Evolutionary conservation across 768 basidiomycete genomes (phyloP).

Genomic region (Kwoniella bestiolae): DNA sequence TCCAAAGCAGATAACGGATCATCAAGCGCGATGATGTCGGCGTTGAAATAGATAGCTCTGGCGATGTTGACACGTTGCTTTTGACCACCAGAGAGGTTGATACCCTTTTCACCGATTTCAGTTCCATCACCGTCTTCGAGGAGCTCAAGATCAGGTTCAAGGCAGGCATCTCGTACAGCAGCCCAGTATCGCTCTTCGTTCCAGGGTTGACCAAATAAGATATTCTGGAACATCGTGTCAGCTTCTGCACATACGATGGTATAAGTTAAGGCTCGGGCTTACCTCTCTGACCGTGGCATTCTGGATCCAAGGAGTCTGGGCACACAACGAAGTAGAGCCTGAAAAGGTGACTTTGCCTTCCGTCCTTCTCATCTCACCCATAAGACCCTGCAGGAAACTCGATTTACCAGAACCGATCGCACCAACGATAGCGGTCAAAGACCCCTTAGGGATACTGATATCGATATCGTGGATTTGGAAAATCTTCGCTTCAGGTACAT

Average conservation of each 20-base stretch:
- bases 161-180: slow-evolving; percentile 74
- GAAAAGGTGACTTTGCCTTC: slow-evolving; percentile 72
- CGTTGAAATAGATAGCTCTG: slow-evolving; percentile 81
- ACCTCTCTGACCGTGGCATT: slow-evolving; percentile 74
- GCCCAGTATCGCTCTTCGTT: slow-evolving; percentile 82
- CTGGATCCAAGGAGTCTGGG: slow-evolving; percentile 90
- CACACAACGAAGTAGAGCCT: slow-evolving; percentile 77
- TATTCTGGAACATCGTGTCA: slow-evolving; percentile 60
- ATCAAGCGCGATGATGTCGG: slow-evolving; percentile 86
- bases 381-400: slow-evolving; percentile 53
- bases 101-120: slow-evolving; percentile 85
- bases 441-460: slow-evolving; percentile 72
- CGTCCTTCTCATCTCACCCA: slow-evolving; percentile 74
- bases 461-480: slow-evolving; percentile 72
- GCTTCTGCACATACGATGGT: neutral
- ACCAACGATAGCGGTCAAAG: slow-evolving; percentile 83
- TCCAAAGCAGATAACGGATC: slow-evolving; percentile 83
- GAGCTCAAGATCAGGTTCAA: slow-evolving; percentile 79
- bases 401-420: slow-evolving; percentile 67
- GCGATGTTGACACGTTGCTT: slow-evolving; percentile 80
- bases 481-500: slow-evolving; percentile 37
- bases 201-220: slow-evolving; percentile 82
- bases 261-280: neutral
- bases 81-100: slow-evolving; percentile 82
- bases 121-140: slow-evolving; percentile 77